phyloP scores from a whole-genome alignment of 805 yeast genomes.

The Metschnikowia continentalis region DNA sequence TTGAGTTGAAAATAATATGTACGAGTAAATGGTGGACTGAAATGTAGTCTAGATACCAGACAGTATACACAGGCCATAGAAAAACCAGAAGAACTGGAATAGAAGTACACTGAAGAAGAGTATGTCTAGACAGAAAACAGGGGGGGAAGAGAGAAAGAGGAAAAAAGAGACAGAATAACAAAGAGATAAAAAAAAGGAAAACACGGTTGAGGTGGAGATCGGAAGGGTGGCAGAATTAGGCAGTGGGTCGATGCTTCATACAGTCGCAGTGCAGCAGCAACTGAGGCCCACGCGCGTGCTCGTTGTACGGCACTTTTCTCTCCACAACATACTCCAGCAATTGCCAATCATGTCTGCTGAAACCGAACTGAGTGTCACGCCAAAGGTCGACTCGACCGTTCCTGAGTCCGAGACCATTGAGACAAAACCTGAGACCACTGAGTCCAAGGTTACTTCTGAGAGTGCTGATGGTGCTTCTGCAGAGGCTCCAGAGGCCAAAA shows the following conservation, averaged over 20 bases:
- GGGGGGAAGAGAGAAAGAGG: too few relatives aligned
- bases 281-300: not conserved
- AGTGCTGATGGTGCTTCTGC: not conserved
- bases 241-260: not conserved
- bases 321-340: not conserved
- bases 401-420: constrained; percentile 7
- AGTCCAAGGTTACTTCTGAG: too few relatives aligned
- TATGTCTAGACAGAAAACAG: too few relatives aligned
- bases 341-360: not conserved
- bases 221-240: not conserved
- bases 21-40: too few relatives aligned
- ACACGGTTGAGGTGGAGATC: too few relatives aligned
- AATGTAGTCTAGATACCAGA: too few relatives aligned
- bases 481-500: not conserved
- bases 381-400: not conserved
- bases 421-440: constrained; percentile 2
- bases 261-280: not conserved
- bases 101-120: too few relatives aligned
- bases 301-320: not conserved
- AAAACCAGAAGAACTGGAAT: too few relatives aligned
- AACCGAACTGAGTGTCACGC: not conserved
- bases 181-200: too few relatives aligned
- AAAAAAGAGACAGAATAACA: too few relatives aligned
- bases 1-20: too few relatives aligned
- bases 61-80: too few relatives aligned